Percentiles rank a stretch among this genome's conserved stretches.
Conservation (phyloP, 805 yeast genomes). For the Scheffersomyces lignosus region DNA sequence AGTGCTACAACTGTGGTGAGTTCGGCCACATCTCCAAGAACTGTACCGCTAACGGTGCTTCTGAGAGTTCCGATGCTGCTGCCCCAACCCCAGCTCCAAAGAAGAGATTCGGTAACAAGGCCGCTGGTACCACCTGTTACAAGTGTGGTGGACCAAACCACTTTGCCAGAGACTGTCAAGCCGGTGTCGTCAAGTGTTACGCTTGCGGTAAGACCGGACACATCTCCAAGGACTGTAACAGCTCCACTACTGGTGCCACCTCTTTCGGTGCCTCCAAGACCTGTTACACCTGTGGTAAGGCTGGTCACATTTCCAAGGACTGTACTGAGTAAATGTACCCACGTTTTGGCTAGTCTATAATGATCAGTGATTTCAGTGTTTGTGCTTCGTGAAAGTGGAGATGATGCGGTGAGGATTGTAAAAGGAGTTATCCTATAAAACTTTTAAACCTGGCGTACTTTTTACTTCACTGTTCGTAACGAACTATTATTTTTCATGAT, state of each 20-base stretch:
- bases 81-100: constrained; percentile 19
- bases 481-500: too few relatives aligned
- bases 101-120: constrained; percentile 20
- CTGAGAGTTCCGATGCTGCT: constrained; percentile 19
- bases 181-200: constrained; percentile 74
- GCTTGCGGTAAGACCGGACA: constrained; percentile 92
- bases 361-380: too few relatives aligned
- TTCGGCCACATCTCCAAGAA: constrained; percentile 82
- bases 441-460: too few relatives aligned
- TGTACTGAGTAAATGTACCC: constrained; percentile 46
- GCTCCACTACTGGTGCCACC: constrained; percentile 50
- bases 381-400: too few relatives aligned
- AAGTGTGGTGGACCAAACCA: constrained; percentile 94
- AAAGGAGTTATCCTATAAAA: too few relatives aligned
- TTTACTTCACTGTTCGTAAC: too few relatives aligned
- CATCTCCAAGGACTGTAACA: constrained; percentile 78
- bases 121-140: constrained; percentile 64
- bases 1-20: constrained; percentile 78
- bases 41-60: constrained; percentile 51
- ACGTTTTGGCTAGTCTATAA: constrained; percentile 9
- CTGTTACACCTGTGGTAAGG: constrained; percentile 72
- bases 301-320: constrained; percentile 88
- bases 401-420: too few relatives aligned
- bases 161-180: constrained; percentile 87
- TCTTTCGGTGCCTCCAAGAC: constrained; percentile 46